Conservation (phyloP, 2,329 filamentous ascomycete species). For the Aspergillus sp. region DNA sequence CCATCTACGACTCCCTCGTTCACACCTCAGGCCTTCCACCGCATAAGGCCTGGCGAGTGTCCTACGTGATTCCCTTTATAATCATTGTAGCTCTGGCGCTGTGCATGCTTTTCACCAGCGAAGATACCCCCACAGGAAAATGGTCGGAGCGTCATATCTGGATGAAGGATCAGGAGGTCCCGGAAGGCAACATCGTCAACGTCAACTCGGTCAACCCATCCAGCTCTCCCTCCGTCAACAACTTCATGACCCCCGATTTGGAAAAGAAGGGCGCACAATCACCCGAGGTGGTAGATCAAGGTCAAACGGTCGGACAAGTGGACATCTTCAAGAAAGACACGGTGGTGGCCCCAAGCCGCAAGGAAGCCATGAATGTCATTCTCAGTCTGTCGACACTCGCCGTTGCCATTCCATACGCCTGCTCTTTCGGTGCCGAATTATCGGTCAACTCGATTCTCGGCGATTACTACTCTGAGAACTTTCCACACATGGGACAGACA, state of each 20-base stretch:
- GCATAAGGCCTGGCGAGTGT: slow-evolving; percentile 74
- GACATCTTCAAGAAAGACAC: slow-evolving; percentile 55
- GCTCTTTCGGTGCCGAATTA: slow-evolving; percentile 57
- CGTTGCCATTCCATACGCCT: slow-evolving; percentile 53
- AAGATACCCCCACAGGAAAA: slow-evolving; percentile 76
- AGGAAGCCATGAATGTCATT: slow-evolving; percentile 57
- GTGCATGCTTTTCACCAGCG: slow-evolving; percentile 67
- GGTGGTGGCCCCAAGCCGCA: slow-evolving; percentile 56
- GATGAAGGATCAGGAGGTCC: slow-evolving; percentile 39
- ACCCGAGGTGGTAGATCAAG: slow-evolving; percentile 29
- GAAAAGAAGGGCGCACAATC: slow-evolving; percentile 29
- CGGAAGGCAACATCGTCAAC: slow-evolving; percentile 26
- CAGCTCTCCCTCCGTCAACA: slow-evolving; percentile 19
- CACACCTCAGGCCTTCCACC: slow-evolving; percentile 53
- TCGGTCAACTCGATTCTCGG: slow-evolving; percentile 59
- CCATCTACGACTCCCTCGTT: slow-evolving; percentile 75
- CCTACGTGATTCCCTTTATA: slow-evolving; percentile 79
- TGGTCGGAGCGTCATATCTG: slow-evolving; percentile 69
- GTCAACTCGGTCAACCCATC: slow-evolving; percentile 19
- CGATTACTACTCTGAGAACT: slow-evolving; percentile 54
- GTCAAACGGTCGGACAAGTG: slow-evolving; percentile 44
- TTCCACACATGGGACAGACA: slow-evolving; percentile 51
- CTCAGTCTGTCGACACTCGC: slow-evolving; percentile 56
- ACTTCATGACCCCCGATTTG: slow-evolving; percentile 15
- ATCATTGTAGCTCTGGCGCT: slow-evolving; percentile 64